Evolutionary conservation across 163 green algal species (phyloP), one percentile per base, ranked within the genome.

Genomic region (Scenedesmus sp.): DNA sequence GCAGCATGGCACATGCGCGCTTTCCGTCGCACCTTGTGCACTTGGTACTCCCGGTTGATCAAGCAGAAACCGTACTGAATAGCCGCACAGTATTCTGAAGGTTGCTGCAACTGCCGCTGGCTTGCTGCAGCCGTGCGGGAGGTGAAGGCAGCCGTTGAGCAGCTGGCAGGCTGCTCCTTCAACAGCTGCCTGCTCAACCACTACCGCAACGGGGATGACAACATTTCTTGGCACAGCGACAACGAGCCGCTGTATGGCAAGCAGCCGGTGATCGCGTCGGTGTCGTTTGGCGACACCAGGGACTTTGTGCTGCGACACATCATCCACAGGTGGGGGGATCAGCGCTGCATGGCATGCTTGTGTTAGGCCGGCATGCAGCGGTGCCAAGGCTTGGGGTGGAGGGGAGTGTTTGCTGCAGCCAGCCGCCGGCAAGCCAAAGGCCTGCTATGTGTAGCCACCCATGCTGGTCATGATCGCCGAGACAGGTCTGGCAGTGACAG

Each of bases 221-320:
- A 94, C 46, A 86, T 97, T n/a, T 87, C 83, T 0, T 98, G 96
- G 96, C 96, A 98, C 87, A 68, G 46, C 24, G 89, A 92, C 59
- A 68, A 91, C 43, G 87, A 91, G 53, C 61, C 73, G 24, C 35
- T 83, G 51, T 92, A 89, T 68, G 94, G 94, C 1, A 18, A 30
- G 6, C 24, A 91, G 0, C 93, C 93, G 33, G 91, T 44, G 16
- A 96, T 96, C 35, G 68, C 68, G 4, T 92, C 90, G 15, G 92
- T 95, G 3, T 96, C 94, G 1, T 93, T 97, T 87, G 95, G 95
- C 26, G 79, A 88, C 0, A 24, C 90, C 1, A 83, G 95, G 0
- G 94, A 96, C 33, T 97, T 97, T 68, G 6, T 96, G 59, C 81
- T 97, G 83, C 90, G 94, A 18, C 26, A 88, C 76, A 95, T 94